Conservation (phyloP, 176 grass and related monocot genomes). For the Eragrostis curvula region DNA sequence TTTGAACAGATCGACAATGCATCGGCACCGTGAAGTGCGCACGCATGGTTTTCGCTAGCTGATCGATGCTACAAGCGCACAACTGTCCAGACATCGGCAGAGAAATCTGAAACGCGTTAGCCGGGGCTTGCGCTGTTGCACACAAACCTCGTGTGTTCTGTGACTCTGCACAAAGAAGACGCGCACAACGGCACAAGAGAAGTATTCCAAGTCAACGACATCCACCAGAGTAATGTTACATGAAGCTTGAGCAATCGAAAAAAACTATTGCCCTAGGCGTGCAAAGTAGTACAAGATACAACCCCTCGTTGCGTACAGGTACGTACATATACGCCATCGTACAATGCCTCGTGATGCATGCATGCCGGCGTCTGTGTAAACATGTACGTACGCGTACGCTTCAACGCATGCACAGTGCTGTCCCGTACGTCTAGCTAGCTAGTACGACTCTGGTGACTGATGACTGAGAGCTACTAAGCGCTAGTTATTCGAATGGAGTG, state of each 20-base stretch:
- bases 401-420: not conserved
- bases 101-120: not conserved
- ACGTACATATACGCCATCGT: slow-evolving; percentile 50
- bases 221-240: not conserved
- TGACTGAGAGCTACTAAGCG: not conserved
- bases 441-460: not conserved
- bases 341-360: not conserved
- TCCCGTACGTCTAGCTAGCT: slow-evolving; percentile 15
- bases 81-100: not conserved
- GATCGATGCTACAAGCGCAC: not conserved
- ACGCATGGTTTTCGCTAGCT: slow-evolving; percentile 6
- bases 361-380: not conserved
- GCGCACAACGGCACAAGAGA: not conserved
- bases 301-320: slow-evolving; percentile 23
- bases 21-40: not conserved
- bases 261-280: slow-evolving; percentile 31
- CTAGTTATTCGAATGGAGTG: slow-evolving; percentile 64
- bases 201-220: not conserved
- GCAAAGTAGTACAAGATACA: not conserved
- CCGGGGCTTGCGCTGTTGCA: not conserved
- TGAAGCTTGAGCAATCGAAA: slow-evolving; percentile 1
- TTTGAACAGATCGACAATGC: not conserved
- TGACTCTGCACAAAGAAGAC: not conserved
- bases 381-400: slow-evolving; percentile 61
- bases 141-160: not conserved